phyloP scores from a whole-genome alignment of 2,329 filamentous ascomycete genomes.

The Pseudogymnoascus sp. region DNA sequence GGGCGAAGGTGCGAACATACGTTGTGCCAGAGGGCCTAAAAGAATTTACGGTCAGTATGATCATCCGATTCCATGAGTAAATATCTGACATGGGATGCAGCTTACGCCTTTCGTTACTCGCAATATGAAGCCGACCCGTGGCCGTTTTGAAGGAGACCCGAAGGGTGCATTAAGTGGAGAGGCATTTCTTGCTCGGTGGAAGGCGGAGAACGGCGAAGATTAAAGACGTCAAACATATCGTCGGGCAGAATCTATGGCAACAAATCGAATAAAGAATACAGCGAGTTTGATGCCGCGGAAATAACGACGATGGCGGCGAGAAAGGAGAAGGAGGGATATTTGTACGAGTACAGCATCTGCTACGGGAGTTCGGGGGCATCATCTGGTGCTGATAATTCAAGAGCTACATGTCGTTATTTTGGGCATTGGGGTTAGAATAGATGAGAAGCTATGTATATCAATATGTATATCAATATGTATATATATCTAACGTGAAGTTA shows the following conservation, averaged over 20 bases:
- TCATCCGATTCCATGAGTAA: not conserved
- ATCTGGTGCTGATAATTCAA: constrained; percentile 5
- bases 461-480: not conserved
- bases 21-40: constrained; percentile 64
- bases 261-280: not conserved
- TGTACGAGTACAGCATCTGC: constrained; percentile 3
- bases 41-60: constrained; percentile 58
- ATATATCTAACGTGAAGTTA: not conserved
- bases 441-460: not conserved
- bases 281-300: not conserved
- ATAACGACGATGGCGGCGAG: not conserved
- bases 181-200: constrained; percentile 59
- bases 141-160: constrained; percentile 44
- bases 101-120: constrained; percentile 71
- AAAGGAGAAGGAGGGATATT: not conserved
- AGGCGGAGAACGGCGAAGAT: constrained; percentile 52
- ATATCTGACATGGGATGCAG: constrained; percentile 36
- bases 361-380: not conserved
- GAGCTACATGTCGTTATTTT: not conserved
- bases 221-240: constrained; percentile 19
- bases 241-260: not conserved
- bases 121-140: constrained; percentile 45
- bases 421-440: not conserved
- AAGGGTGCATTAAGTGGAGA: constrained; percentile 54
- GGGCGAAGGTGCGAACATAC: constrained; percentile 82